These are phyloP conservation scores for Nigrospora osmanthi DNA, from an alignment of 2,329 filamentous ascomycete genomes.

Conservation along the genomic window DNA sequence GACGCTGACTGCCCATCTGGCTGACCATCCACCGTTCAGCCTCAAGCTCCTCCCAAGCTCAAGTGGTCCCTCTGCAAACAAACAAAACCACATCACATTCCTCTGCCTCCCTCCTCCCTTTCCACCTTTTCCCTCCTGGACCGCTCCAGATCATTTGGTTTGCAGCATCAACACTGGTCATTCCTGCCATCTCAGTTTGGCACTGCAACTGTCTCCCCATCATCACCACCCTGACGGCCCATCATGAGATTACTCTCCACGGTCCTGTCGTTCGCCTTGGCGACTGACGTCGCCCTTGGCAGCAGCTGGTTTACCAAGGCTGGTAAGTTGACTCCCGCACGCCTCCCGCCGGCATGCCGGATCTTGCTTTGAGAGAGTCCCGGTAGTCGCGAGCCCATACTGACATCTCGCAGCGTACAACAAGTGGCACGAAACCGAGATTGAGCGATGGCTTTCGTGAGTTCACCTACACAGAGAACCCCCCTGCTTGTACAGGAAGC, in stretches of 20 bases:
- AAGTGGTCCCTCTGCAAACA: not conserved
- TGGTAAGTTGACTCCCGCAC: constrained; percentile 47
- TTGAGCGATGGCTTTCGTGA: constrained; percentile 83
- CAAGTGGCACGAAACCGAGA: constrained; percentile 97
- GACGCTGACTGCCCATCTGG: not conserved
- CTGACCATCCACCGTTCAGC: not conserved
- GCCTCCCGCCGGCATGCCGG: not conserved
- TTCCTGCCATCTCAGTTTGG: too few relatives aligned
- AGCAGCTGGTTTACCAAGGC: constrained; percentile 83
- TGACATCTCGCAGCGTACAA: constrained; percentile 67
- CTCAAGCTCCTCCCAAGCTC: not conserved
- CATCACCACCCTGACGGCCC: constrained; percentile 4
- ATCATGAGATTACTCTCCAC: constrained; percentile 73
- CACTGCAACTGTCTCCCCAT: not conserved
- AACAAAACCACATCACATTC: constrained; percentile 7
- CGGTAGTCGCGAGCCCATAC: not conserved
- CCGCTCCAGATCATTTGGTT: too few relatives aligned
- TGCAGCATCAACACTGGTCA: too few relatives aligned
- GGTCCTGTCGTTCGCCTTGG: constrained; percentile 63
- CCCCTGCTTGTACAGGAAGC: not conserved
- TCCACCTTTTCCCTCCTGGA: not conserved
- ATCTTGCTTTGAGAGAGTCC: not conserved
- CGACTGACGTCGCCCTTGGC: constrained; percentile 60
- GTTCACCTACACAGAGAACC: not conserved
- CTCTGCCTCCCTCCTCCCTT: not conserved